Base-by-base conservation (phyloP, 2,329 filamentous ascomycete genomes). In the Fusarium pseudograminearum region DNA sequence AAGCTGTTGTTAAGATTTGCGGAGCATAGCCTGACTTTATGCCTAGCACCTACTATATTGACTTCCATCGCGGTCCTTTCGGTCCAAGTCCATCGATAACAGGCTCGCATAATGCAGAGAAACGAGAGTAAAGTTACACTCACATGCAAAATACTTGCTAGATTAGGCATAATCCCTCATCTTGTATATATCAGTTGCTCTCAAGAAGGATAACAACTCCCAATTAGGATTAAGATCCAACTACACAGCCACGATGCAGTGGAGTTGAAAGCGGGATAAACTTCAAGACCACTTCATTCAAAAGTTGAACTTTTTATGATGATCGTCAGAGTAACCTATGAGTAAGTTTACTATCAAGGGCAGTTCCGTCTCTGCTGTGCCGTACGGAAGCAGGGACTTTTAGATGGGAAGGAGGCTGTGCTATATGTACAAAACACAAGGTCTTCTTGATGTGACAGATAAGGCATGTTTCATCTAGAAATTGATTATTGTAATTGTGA, bases 241-340 rank as follows among this genome's bases (percentile, higher is more conserved):
- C 12, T 47, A 70, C 67, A 70, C 57, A 69, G 67, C 67, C 67
- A 63, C 61, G 18, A 30, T 58, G 9, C 16, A 18, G 66, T 67
- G 66, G 66, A 70, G 65, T 69, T 50, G 42, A 18, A 31, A 46
- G 44, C 33, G 40, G 36, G 38, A 61, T 40, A 20, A 34, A 46
- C 47, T 26, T 16, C 46, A 31, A 26, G 24, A 12, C 15, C 16
- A 28, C 41, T 34, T 40, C 24, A 12, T 40, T 20, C 24, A 14
- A 31, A 31, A 40, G 22, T 22, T 18, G 20, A 34, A 41, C 18
- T 26, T 28, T 47, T 47, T 5, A 42, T 46, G 6, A 36, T 30
- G 24, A 65, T 38, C 16, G 10, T 14, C 12, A 40, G 34, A 34
- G 15, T 26, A 31, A 45, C 40, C 20, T 6, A 12, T 45, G 40